Percentiles rank a stretch among this genome's conserved stretches.
These are phyloP conservation scores for Acacia concinna DNA, from an alignment of 331 rosid species.

Conservation along the genomic window DNA sequence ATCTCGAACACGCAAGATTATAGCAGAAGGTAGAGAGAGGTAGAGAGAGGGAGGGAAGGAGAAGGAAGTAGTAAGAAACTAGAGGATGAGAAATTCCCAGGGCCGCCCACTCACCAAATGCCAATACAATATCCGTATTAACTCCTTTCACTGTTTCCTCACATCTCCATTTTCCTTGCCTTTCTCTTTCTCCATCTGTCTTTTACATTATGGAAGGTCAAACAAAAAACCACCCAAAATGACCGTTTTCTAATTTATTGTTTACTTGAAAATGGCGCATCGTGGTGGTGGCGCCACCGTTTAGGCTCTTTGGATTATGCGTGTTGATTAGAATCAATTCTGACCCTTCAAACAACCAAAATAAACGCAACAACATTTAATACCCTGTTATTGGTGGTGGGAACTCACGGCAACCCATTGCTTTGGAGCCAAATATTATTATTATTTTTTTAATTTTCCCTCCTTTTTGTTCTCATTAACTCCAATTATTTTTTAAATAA, in stretches of 20 bases:
- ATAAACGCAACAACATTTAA: not conserved
- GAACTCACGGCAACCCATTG: not conserved
- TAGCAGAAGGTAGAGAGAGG: not conserved
- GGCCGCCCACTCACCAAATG: constrained; percentile 32
- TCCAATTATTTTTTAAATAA: too few relatives aligned
- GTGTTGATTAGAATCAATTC: not conserved
- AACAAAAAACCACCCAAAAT: not conserved
- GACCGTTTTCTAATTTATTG: not conserved
- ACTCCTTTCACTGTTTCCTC: not conserved
- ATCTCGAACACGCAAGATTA: not conserved
- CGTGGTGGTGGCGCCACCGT: constrained; percentile 1
- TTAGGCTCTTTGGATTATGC: not conserved
- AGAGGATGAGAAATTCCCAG: constrained; percentile 36
- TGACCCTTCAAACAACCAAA: not conserved
- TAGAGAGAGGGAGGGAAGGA: constrained; percentile 1
- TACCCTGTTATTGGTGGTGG: not conserved
- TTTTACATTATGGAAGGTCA: not conserved
- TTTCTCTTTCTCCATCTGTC: not conserved
- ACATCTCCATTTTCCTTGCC: not conserved
- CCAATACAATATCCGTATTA: constrained; percentile 29
- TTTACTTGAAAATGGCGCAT: not conserved
- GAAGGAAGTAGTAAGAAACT: constrained; percentile 25
- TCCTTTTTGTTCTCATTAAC: not conserved
- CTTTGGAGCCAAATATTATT: not conserved
- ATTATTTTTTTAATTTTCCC: not conserved